phyloP scores from a whole-genome alignment of 2,329 filamentous ascomycete genomes.

The Alternaria infectoria region DNA sequence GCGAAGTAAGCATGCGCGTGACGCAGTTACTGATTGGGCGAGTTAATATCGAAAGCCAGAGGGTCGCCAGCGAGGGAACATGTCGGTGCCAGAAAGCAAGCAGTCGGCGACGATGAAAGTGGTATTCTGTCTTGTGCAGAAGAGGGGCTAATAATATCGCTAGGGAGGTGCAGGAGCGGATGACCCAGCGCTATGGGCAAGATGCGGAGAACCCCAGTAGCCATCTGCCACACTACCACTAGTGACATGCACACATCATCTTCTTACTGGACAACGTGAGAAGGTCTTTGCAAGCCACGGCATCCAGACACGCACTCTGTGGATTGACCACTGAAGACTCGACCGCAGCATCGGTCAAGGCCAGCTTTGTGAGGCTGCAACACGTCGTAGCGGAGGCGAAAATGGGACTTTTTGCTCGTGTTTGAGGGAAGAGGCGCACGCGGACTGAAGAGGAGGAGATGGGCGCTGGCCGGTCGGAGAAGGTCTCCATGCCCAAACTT shows the following conservation, averaged over 20 bases:
- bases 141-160: constrained; percentile 36
- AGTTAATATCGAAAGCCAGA: constrained; percentile 2
- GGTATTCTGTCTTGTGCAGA: constrained; percentile 8
- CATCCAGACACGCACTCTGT: constrained; percentile 11
- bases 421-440: background rate
- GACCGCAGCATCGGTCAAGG: background rate
- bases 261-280: constrained; percentile 19
- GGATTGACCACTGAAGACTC: constrained; percentile 1
- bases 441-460: constrained; percentile 2
- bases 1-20: constrained; percentile 10
- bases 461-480: constrained; percentile 14
- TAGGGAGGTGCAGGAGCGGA: constrained; percentile 22
- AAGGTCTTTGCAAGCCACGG: constrained; percentile 16
- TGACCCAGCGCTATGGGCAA: constrained; percentile 41
- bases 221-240: constrained; percentile 23
- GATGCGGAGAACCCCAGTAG: constrained; percentile 40
- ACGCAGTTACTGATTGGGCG: constrained; percentile 3
- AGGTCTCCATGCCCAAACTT: constrained; percentile 8
- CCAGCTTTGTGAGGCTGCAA: constrained; percentile 5
- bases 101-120: constrained; percentile 10
- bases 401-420: background rate
- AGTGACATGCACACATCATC: background rate
- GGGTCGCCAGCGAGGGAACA: background rate
- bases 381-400: background rate
- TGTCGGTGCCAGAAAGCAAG: constrained; percentile 8